Evolutionary conservation across 805 yeast species (phyloP).

Genomic region (Priceomyces fermenticarens): DNA sequence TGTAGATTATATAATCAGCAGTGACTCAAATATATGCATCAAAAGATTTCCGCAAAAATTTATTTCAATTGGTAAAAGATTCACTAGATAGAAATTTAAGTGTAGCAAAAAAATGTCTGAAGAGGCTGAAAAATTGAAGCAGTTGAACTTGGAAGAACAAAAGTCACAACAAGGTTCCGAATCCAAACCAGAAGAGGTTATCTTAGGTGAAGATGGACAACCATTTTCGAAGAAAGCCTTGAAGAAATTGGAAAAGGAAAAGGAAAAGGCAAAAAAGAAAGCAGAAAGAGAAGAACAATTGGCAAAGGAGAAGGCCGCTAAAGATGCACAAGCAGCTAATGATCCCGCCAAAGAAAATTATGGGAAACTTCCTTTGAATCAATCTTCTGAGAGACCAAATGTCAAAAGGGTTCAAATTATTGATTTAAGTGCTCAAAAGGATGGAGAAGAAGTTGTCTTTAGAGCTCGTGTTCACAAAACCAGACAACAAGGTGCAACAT

Average conservation of each 20-base stretch:
- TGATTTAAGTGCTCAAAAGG: constrained; percentile 57
- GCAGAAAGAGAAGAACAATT: constrained; percentile 88
- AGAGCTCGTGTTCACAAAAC: constrained; percentile 93
- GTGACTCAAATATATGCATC: background rate
- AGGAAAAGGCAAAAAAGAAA: constrained; percentile 88
- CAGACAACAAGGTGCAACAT: constrained; percentile 94
- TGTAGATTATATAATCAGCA: constrained; percentile 2
- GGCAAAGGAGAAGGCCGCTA: constrained; percentile 82
- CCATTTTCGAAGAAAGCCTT: constrained; percentile 92
- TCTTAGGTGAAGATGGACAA: constrained; percentile 70
- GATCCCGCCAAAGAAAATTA: constrained; percentile 87
- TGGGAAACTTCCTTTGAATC: constrained; percentile 86
- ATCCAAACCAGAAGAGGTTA: constrained; percentile 21
- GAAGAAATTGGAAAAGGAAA: constrained; percentile 90
- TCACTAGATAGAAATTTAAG: too few species aligned
- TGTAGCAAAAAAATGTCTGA: constrained; percentile 16
- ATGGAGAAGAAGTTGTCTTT: constrained; percentile 75
- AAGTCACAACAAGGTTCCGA: constrained; percentile 10
- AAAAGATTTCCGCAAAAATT: too few species aligned
- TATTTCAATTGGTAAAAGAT: too few species aligned
- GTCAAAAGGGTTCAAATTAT: constrained; percentile 57
- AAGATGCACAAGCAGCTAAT: constrained; percentile 61
- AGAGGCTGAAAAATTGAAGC: constrained; percentile 23
- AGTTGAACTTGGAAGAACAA: constrained; percentile 16
- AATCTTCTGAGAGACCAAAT: constrained; percentile 69